Evolutionary conservation across 2,329 filamentous ascomycete genomes (phyloP), one percentile per base, ranked within the genome.

Genomic region (Chaetomiaceae sp.): DNA sequence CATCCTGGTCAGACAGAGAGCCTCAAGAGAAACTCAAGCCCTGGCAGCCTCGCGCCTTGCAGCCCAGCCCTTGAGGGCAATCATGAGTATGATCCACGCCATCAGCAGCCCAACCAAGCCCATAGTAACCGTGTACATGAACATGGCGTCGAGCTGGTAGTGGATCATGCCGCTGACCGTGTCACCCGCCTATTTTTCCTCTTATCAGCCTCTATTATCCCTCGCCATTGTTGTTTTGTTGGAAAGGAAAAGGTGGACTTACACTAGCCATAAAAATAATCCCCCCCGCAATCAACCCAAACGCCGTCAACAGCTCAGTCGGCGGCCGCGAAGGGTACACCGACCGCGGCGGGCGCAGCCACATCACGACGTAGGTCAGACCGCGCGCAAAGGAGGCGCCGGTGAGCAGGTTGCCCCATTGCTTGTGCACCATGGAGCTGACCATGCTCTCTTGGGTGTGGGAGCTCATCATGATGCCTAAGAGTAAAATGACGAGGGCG

Each of bases 381-480:
- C 78, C 84, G 43, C 92, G 83, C 22, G 90, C 85, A 54, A 95
- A 77, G 0, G 91, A 86, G 51, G 90, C 91, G 23, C 86, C 90
- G 43, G 89, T 80, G 49, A 97, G 79, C 61, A 97, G 79, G 64
- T 84, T 84, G 23, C 92, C 92, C 92, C 92, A 97, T 70, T 96
- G 91, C 66, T 86, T 86, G 72, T 97, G 92, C 45, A 97, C 81
- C 89, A 94, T 96, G 61, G 84, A 89, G 9, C 90, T 92, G 43
- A 91, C 79, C 85, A 90, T 89, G 55, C 84, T 88, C 25, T 76
- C 69, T 68, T 96, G 91, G 55, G 92, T 89, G 70, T 97, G 92
- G 23, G 88, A 90, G 65, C 87, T 87, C 92, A 97, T 97, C 88
- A 96, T 94, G 67, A 91, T 82, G 31, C 94, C 94, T 1, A 96